Evolutionary conservation across 148 eudicot species (phyloP), one percentile per base, ranked within the genome.

Genomic region (Nepenthes mirabilis): DNA sequence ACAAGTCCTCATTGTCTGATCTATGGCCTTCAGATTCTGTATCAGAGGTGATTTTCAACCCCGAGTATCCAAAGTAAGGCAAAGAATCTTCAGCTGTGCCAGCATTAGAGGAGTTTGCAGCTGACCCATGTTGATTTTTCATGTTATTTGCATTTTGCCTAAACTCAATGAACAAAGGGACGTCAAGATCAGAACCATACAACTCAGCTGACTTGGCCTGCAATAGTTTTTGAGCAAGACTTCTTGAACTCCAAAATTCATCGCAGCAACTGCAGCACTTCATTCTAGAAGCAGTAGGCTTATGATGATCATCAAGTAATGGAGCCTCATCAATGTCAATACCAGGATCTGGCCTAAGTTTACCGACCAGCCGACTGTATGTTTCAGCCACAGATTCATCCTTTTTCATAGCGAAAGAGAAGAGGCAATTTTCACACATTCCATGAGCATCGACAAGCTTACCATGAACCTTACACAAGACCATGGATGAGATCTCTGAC

Each of bases 341-440:
- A 13, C 67, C 79, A 71, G 82, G 77, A 43, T 74, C 73, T 52
- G 75, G 77, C 59, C 94, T 86, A 37, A 86, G 52, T 61, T 91
- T 85, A 61, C 97, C 93, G 5, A 83, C 90, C 69, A 87, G 70
- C 64, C 85, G 62, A 63, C 87, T 76, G 58, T 81, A 83, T 40
- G 90, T 85, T 60, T 87, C 95, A 2, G 87, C 66, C 72, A 82
- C 82, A 23, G 90, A 83, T 73, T 82, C 82, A 68, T 85, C 88
- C 23, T 23, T 23, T 72, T 76, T 72, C n/a, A 81, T 84, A 63
- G 93, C 90, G 64, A 80, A 88, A 54, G 97, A 91, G 72, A 83
- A 86, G 35, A 91, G 84, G 66, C 98, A 91, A 66, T 57, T 83
- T 64, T 91, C 98, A 74, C 98, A 91, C 70, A 86, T 68, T 51